Evolutionary conservation across 768 basidiomycete species (phyloP).

Genomic region (Lentinula edodes): DNA sequence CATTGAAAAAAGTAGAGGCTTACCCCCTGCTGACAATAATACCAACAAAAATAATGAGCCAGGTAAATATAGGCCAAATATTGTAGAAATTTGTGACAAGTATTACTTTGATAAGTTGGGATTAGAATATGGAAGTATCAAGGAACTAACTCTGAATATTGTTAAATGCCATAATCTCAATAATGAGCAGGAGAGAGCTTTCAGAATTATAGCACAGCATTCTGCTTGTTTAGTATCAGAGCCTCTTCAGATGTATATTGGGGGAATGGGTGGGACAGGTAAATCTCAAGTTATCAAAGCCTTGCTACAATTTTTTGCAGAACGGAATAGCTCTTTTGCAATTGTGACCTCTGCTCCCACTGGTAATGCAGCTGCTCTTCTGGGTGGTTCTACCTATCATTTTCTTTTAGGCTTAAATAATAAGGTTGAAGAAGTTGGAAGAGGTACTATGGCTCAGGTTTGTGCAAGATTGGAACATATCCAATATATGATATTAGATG

Average conservation of each 20-base stretch:
- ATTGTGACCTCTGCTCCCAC: conserved; percentile 9
- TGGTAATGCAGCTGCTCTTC: conserved; percentile 15
- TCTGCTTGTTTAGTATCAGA: too few species aligned
- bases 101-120: background rate
- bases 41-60: too few species aligned
- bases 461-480: conserved; percentile 13
- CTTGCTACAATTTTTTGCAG: conserved; percentile 5
- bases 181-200: conserved; percentile 16
- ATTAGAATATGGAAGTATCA: background rate
- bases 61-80: background rate
- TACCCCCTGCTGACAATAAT: too few species aligned
- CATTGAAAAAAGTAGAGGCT: too few species aligned
- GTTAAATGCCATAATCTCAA: conserved; percentile 10
- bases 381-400: conserved; percentile 22
- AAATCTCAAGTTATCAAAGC: conserved; percentile 15
- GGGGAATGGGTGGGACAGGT: conserved; percentile 16
- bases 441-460: background rate
- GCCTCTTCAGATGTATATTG: conserved; percentile 11
- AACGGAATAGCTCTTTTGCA: background rate
- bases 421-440: background rate
- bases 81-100: background rate
- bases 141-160: conserved; percentile 5
- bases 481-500: conserved; percentile 15
- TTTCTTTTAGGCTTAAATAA: conserved; percentile 15
- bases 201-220: background rate